phyloP scores from a whole-genome alignment of 176 grass and related monocot species.

The Carex parvula region DNA sequence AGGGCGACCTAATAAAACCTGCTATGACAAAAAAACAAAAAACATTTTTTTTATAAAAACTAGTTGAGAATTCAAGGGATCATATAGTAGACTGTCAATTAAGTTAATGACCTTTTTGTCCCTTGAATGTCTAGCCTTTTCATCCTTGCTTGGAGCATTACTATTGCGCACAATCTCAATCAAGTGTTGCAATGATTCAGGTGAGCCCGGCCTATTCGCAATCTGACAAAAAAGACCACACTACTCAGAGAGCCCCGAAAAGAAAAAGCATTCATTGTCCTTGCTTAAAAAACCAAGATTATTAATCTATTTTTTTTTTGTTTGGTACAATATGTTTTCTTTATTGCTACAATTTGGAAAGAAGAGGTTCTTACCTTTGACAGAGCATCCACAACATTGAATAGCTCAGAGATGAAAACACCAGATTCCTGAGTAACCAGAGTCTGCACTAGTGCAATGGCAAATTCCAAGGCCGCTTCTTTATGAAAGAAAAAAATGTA shows the following conservation, averaged over 20 bases:
- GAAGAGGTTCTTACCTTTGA: slow-evolving; percentile 50
- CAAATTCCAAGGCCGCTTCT: slow-evolving; percentile 80
- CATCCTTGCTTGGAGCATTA: slow-evolving; percentile 63
- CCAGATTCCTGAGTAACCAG: slow-evolving; percentile 73
- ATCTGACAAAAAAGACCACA: slow-evolving; percentile 42
- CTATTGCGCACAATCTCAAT: slow-evolving; percentile 66
- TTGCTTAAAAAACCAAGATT: background rate
- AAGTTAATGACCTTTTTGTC: slow-evolving; percentile 55
- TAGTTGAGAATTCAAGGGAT: background rate
- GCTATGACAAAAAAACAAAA: slow-evolving; percentile 25
- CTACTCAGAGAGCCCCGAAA: slow-evolving; percentile 15
- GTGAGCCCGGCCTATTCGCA: slow-evolving; percentile 73
- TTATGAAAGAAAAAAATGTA: slow-evolving; percentile 25
- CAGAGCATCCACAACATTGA: slow-evolving; percentile 74
- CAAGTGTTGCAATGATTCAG: slow-evolving; percentile 80
- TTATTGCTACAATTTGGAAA: background rate
- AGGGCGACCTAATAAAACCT: slow-evolving; percentile 58
- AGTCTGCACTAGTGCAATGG: slow-evolving; percentile 82
- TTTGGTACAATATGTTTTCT: background rate
- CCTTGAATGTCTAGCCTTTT: slow-evolving; percentile 58
- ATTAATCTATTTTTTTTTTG: background rate
- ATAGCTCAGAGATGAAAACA: slow-evolving; percentile 57
- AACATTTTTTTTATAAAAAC: slow-evolving; percentile 27
- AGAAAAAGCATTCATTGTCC: slow-evolving; percentile 7
- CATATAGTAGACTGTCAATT: background rate